Base-by-base conservation (phyloP, 176 grass and related monocot genomes). In the Coix lacrymajobi region DNA sequence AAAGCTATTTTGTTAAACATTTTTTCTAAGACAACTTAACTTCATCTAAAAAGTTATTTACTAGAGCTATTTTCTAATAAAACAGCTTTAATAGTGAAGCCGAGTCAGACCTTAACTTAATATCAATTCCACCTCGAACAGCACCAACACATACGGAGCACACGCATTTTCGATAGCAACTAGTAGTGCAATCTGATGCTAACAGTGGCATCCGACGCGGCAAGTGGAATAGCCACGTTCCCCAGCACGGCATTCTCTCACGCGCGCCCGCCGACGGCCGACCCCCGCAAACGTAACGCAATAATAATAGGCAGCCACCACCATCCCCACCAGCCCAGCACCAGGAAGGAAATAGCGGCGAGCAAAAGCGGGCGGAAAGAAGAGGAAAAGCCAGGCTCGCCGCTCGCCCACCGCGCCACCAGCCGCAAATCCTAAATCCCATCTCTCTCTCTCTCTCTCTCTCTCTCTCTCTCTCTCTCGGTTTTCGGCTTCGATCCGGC, bases 321-420 rank as follows among this genome's bases (percentile, higher is more conserved):
- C 54, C 54, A 57, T 57, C 52, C 54, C 54, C 54, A 57, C 54
- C 28, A 32, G 75, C 66, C 44, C 26, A 33, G 46, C 71, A 29
- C 36, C 48, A 54, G 20, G 32, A 26, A 58, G 34, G 19, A 67
- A 85, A 87, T 66, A 85, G 71, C 10, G 84, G 45, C 84, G 67
- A 80, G 66, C 44, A 63, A 85, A 82, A 81, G 63, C 3, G 10
- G 72, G 19, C 29, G 45, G 22, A 32, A 43, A 73, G 26, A 34
- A 13, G 10, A 26, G 45, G 16, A 46, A n/a, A 33, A n/a, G 41
- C 28, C 29, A 69, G 33, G 52, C 62, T 65, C 41, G 49, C 72
- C 66, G 25, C 74, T 52, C 15, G 51, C 67, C 68, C 69, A 72
- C 69, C 40, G 40, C 39, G 40, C 40, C 69, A n/a, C 74, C 38